These are phyloP conservation scores for Dicorynia guianensis DNA, from an alignment of 306 rosid species.

Conservation along the genomic window DNA sequence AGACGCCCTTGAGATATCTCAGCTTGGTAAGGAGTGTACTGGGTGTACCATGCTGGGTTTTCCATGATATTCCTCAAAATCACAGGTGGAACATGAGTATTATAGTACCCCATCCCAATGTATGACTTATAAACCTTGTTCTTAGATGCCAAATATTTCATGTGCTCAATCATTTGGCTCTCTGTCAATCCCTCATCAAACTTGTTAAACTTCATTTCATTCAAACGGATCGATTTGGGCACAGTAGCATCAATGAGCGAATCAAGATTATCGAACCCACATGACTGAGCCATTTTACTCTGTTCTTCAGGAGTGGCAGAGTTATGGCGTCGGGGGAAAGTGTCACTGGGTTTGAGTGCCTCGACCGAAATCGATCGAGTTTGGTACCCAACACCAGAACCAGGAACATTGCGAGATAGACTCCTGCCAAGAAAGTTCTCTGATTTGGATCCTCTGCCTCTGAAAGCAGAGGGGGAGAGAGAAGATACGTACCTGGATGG, in stretches of 20 bases:
- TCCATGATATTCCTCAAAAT: constrained; percentile 97
- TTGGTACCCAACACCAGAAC: constrained; percentile 49
- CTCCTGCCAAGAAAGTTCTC: constrained; percentile 42
- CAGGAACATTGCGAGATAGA: constrained; percentile 42
- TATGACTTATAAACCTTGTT: constrained; percentile 79
- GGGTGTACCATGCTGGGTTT: constrained; percentile 99
- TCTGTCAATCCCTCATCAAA: constrained; percentile 97
- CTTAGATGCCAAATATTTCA: constrained; percentile 78
- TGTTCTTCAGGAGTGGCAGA: constrained; percentile 93
- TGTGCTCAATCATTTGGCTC: constrained; percentile 89
- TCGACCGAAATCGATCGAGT: constrained; percentile 84
- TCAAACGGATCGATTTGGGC: constrained; percentile 82
- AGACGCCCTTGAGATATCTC: constrained; percentile 98
- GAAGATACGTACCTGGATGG: constrained; percentile 81
- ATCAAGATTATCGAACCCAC: constrained; percentile 72
- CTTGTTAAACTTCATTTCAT: constrained; percentile 69
- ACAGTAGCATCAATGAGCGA: constrained; percentile 90
- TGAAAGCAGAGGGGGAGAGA: constrained; percentile 57
- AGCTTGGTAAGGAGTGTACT: constrained; percentile 98
- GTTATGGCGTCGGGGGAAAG: constrained; percentile 95
- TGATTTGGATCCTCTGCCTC: constrained; percentile 51
- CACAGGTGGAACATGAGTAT: constrained; percentile 92
- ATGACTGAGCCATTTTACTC: constrained; percentile 65
- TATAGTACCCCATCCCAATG: constrained; percentile 96
- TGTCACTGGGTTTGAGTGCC: constrained; percentile 85